Conservation (phyloP, 768 basidiomycete species). For the Tricholoma bakamatsutake region DNA sequence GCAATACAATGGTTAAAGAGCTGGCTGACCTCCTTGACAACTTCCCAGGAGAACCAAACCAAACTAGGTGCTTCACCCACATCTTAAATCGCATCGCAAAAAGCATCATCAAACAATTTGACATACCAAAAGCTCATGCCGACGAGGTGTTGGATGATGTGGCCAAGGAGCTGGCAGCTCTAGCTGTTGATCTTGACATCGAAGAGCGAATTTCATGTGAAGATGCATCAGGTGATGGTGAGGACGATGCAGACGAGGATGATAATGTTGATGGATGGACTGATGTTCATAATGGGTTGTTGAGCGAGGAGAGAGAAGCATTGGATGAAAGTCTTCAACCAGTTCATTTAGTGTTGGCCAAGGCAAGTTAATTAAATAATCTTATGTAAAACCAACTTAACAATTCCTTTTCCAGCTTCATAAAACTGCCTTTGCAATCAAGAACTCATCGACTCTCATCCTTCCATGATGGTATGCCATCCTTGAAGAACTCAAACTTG, state of each 20-base stretch:
- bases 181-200: background rate
- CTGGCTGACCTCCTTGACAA: conserved; percentile 14
- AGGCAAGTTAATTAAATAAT: conserved; percentile 12
- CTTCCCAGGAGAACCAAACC: conserved; percentile 16
- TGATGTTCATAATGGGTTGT: conserved; percentile 4
- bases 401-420: too few species aligned
- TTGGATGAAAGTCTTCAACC: conserved; percentile 5
- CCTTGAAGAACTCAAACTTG: conserved; percentile 6
- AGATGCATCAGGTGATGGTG: background rate
- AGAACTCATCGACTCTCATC: conserved; percentile 6
- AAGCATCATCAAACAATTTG: conserved; percentile 24
- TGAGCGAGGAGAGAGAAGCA: conserved; percentile 1
- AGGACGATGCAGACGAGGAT: conserved; percentile 7
- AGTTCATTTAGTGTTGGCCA: conserved; percentile 15
- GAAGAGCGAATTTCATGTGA: background rate
- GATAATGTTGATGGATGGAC: conserved; percentile 7
- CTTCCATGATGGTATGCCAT: conserved; percentile 5
- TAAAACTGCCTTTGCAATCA: conserved; percentile 5
- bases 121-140: conserved; percentile 14
- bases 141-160: conserved; percentile 2
- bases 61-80: conserved; percentile 28
- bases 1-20: conserved; percentile 25
- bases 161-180: background rate
- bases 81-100: conserved; percentile 31
- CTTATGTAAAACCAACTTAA: too few species aligned